Base-by-base conservation (phyloP, 306 rosid species). In the Myrica gale region DNA sequence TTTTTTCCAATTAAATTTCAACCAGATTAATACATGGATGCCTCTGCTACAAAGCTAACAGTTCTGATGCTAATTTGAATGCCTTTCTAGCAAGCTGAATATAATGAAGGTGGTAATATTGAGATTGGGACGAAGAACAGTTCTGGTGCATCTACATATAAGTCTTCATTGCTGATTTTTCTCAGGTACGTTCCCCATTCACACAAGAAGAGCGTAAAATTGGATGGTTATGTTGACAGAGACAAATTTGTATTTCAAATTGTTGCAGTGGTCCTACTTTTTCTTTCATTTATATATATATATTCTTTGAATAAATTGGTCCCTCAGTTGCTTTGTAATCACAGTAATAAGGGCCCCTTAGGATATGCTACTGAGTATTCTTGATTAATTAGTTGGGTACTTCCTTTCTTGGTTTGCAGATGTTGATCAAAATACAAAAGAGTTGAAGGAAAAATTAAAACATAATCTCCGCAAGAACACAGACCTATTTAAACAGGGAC, bases 381-480 rank as follows among this genome's bases (percentile, higher is more conserved):
- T 52, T 21, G 9, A 56, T 73, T 44, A 9, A 43, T 73, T 57
- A 17, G 23, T 73, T 56, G 43, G 8, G 6, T 47, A 10, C 37
- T 44, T 57, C 16, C 63, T 12, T 17, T 13, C 15, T 2, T 1
- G 57, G 21, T 17, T 41, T 69, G 83, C 81, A 87, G 91, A 74
- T 85, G 10, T 82, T n/a, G 71, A 32, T 2, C 37, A 78, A 69
- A 86, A 90, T 70, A 88, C 90, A 6, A 61, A 77, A 60, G 89
- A 87, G 0, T 73, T 88, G 1, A 82, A 73, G 67, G 57, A 75
- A 10, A 71, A 72, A 53, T 4, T 81, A 44, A 76, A 68, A 10
- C 69, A 3, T 63, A 55, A 19, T 52, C 68, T 87, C 0, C 23
- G 15, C 43, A 70, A 51, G 4, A 78, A 84, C 17, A 37, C 60